These are phyloP conservation scores for Osmanthus fragrans DNA, from an alignment of 257 asterid genomes.

Conservation along the genomic window DNA sequence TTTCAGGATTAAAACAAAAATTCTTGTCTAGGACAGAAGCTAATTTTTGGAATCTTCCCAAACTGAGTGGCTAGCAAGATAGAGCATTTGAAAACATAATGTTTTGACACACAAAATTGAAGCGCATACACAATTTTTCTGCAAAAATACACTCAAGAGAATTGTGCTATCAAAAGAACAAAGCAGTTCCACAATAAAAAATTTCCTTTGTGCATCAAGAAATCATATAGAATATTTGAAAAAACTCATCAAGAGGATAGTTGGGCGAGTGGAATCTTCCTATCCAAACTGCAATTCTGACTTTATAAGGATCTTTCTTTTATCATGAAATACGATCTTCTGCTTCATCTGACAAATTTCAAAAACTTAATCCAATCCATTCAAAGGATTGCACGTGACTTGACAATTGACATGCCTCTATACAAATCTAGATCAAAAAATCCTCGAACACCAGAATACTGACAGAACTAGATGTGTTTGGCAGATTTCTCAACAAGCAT, in stretches of 20 bases:
- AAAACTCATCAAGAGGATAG: not conserved
- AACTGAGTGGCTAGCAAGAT: not conserved
- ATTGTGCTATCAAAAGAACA: not conserved
- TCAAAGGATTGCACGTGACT: not conserved
- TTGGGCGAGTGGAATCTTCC: not conserved
- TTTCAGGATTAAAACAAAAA: not conserved
- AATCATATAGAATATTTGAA: not conserved
- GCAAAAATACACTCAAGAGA: not conserved
- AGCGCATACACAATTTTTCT: not conserved
- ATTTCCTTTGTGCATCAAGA: not conserved
- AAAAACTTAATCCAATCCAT: not conserved
- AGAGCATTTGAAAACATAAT: not conserved
- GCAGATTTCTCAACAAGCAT: not conserved
- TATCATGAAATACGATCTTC: not conserved
- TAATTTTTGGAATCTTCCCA: not conserved
- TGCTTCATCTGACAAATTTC: not conserved
- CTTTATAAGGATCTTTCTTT: not conserved
- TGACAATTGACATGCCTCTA: not conserved
- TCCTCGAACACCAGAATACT: not conserved
- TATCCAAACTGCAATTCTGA: not conserved
- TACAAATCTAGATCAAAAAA: not conserved
- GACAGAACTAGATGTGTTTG: not conserved
- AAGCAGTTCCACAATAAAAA: not conserved
- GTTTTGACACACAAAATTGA: not conserved
- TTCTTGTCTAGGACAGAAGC: not conserved